Evolutionary conservation across 768 basidiomycete species (phyloP).

Genomic region (Rhizopogon vesiculosus): DNA sequence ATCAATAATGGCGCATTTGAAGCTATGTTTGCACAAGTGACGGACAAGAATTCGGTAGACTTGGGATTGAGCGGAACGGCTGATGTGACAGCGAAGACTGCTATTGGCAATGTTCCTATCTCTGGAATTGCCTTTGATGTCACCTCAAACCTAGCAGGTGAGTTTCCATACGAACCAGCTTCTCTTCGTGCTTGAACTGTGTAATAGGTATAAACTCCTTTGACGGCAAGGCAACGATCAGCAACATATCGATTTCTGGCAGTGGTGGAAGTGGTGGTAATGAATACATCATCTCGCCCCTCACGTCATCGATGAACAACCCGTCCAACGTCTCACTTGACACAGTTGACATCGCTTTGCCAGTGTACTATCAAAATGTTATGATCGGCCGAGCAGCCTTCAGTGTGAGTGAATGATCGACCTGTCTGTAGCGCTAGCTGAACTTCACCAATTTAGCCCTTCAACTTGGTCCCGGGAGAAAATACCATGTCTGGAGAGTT

Average conservation of each 20-base stretch:
- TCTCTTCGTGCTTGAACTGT: background rate
- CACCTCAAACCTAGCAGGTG: constrained; percentile 49
- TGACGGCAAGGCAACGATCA: constrained; percentile 44
- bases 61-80: constrained; percentile 53
- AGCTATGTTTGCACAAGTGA: constrained; percentile 54
- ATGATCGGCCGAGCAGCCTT: constrained; percentile 58
- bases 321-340: constrained; percentile 64
- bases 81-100: constrained; percentile 53
- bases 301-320: constrained; percentile 57
- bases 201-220: constrained; percentile 54
- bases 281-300: constrained; percentile 52
- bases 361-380: constrained; percentile 51
- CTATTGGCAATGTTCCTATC: constrained; percentile 65
- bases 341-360: constrained; percentile 53
- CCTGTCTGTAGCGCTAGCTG: background rate
- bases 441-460: constrained; percentile 31
- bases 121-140: constrained; percentile 61
- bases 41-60: constrained; percentile 38
- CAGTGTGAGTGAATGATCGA: constrained; percentile 33
- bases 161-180: background rate
- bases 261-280: constrained; percentile 61
- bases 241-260: constrained; percentile 56
- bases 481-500: constrained; percentile 56
- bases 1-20: constrained; percentile 51
- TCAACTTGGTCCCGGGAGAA: constrained; percentile 53